A percentile compares a stretch with the other conserved stretches of the same genome.
These are phyloP conservation scores for Quercus phellos DNA, from an alignment of 331 rosid genomes.

Conservation along the genomic window DNA sequence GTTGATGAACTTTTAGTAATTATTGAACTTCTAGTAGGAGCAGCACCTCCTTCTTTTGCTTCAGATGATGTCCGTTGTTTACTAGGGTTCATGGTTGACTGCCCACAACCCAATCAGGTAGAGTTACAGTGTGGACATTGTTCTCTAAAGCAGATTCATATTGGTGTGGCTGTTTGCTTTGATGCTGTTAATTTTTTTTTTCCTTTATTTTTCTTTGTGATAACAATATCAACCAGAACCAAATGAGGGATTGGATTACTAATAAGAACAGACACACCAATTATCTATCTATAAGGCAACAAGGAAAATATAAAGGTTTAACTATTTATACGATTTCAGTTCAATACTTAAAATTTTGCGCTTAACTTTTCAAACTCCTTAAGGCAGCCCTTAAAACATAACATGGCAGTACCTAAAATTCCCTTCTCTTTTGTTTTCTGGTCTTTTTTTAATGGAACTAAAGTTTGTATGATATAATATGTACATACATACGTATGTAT, in stretches of 20 bases:
- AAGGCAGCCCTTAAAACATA: too few relatives aligned
- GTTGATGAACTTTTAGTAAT: slow-evolving; percentile 93
- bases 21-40: slow-evolving; percentile 84
- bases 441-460: background rate
- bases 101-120: slow-evolving; percentile 96
- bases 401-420: too few relatives aligned
- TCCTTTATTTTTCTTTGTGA: background rate
- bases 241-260: too few relatives aligned
- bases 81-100: slow-evolving; percentile 87
- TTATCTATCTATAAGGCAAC: too few relatives aligned
- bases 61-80: slow-evolving; percentile 74
- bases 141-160: background rate
- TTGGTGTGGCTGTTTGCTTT: slow-evolving; percentile 6
- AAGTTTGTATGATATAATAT: background rate
- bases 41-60: slow-evolving; percentile 74
- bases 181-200: background rate
- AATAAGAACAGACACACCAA: too few relatives aligned
- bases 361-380: too few relatives aligned
- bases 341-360: too few relatives aligned
- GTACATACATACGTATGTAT: background rate
- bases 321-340: too few relatives aligned
- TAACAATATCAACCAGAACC: too few relatives aligned
- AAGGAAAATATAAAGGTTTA: too few relatives aligned
- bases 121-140: background rate
- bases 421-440: background rate